phyloP scores from a whole-genome alignment of 169 alveolate species.

The Cryptosporidium ubiquitum region DNA sequence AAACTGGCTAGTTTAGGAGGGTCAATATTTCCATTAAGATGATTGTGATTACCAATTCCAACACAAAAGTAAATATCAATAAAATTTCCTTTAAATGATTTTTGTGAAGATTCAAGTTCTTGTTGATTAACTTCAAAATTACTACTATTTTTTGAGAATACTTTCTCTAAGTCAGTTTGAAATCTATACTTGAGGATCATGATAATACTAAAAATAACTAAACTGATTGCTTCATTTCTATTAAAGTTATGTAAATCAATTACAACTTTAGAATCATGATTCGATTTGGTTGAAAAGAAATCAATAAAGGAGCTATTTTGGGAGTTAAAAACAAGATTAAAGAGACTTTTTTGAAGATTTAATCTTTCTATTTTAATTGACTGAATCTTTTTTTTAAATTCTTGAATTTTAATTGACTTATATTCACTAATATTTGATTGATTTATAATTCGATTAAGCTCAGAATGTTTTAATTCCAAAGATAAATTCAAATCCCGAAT shows the following conservation, averaged over 20 bases:
- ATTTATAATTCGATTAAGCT: not conserved
- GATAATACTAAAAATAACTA: constrained; percentile 23
- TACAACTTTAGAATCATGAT: not conserved
- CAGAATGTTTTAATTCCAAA: not conserved
- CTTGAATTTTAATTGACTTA: constrained; percentile 25
- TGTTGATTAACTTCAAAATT: not conserved
- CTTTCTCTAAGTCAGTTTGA: not conserved
- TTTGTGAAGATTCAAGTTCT: constrained; percentile 18
- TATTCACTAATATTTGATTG: constrained; percentile 44
- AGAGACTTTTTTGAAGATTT: not conserved
- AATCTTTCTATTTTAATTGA: constrained; percentile 1
- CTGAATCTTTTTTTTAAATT: not conserved
- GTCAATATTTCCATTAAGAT: not conserved
- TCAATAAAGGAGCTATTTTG: constrained; percentile 37
- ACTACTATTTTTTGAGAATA: not conserved
- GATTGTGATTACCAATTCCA: constrained; percentile 51
- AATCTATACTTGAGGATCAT: constrained; percentile 43
- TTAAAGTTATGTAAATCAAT: constrained; percentile 54
- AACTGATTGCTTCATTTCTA: constrained; percentile 29
- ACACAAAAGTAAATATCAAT: constrained; percentile 62
- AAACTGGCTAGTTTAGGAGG: constrained; percentile 61
- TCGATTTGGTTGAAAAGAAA: not conserved
- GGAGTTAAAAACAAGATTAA: constrained; percentile 10
- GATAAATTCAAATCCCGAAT: constrained; percentile 5
- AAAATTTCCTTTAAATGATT: constrained; percentile 26